Conservation (phyloP, 345 rosid species). For the Microthlaspi erraticum region DNA sequence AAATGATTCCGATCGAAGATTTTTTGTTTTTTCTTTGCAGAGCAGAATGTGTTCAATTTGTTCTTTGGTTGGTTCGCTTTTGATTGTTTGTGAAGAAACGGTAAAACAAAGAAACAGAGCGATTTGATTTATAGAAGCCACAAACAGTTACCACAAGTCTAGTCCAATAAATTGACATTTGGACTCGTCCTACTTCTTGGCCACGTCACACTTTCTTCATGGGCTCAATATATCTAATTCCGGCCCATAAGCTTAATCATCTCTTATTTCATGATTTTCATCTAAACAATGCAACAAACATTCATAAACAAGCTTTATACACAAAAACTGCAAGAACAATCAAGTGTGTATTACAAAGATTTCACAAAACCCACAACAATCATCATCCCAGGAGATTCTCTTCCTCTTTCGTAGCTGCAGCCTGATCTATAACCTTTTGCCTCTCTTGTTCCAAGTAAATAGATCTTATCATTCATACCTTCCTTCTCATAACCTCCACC, state of each 20-base stretch:
- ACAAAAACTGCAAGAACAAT: constrained; percentile 40
- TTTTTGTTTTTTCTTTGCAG: neutral
- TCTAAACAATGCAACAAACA: no score
- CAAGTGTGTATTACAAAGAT: constrained; percentile 40
- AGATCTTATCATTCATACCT: constrained; percentile 85
- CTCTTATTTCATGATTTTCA: no score
- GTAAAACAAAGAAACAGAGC: neutral
- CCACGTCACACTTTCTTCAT: constrained; percentile 10
- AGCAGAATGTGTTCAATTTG: constrained; percentile 33
- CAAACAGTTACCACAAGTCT: constrained; percentile 16
- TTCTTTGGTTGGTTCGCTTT: constrained; percentile 23
- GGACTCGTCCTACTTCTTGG: neutral
- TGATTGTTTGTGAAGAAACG: constrained; percentile 37
- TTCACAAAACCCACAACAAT: constrained; percentile 13
- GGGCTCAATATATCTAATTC: neutral
- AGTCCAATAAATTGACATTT: constrained; percentile 15
- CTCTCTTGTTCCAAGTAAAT: constrained; percentile 76
- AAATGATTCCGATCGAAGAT: constrained; percentile 14
- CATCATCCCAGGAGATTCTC: constrained; percentile 37
- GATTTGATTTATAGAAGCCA: constrained; percentile 26
- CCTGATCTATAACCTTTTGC: constrained; percentile 33
- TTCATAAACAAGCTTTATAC: constrained; percentile 43
- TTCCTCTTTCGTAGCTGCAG: constrained; percentile 16
- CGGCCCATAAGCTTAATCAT: constrained; percentile 2
- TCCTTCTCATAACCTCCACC: constrained; percentile 71